phyloP scores from a whole-genome alignment of 306 rosid species.

The Prunus mira region DNA sequence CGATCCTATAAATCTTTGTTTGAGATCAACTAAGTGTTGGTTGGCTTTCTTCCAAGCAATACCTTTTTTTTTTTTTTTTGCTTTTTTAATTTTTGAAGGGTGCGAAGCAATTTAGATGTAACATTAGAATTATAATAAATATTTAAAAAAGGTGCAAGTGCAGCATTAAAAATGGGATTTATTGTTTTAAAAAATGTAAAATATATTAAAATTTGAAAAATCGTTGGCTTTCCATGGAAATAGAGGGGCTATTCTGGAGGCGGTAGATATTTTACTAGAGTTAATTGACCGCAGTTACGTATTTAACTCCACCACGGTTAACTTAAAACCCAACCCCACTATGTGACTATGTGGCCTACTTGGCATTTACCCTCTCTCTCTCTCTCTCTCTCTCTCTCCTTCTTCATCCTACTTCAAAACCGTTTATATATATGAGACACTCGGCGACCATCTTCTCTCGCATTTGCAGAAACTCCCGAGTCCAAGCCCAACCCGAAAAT shows the following conservation, averaged over 20 bases:
- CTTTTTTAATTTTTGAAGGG: too few relatives aligned
- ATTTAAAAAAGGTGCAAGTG: too few relatives aligned
- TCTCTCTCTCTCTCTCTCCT: not conserved
- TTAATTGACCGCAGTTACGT: slow-evolving; percentile 25
- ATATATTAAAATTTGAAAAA: too few relatives aligned
- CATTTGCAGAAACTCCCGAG: not conserved
- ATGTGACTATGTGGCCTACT: not conserved
- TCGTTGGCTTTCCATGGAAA: not conserved
- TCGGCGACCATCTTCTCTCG: not conserved
- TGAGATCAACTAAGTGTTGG: too few relatives aligned
- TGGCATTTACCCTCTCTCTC: not conserved
- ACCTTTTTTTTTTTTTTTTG: too few relatives aligned
- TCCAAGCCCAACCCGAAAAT: not conserved
- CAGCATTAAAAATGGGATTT: too few relatives aligned
- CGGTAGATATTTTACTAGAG: slow-evolving; percentile 11
- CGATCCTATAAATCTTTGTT: too few relatives aligned
- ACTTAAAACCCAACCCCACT: slow-evolving; percentile 10
- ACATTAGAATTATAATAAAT: too few relatives aligned
- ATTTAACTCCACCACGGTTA: slow-evolving; percentile 43
- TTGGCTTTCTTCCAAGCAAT: too few relatives aligned
- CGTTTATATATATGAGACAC: slow-evolving; percentile 15
- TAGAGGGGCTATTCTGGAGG: not conserved
- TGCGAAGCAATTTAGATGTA: too few relatives aligned
- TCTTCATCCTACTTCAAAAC: not conserved
- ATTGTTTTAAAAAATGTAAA: too few relatives aligned